A percentile compares a stretch with the other conserved stretches of the same genome.
Evolutionary conservation across 2,329 filamentous ascomycete species (phyloP).

Genomic region (Aspergillus brasiliensis): DNA sequence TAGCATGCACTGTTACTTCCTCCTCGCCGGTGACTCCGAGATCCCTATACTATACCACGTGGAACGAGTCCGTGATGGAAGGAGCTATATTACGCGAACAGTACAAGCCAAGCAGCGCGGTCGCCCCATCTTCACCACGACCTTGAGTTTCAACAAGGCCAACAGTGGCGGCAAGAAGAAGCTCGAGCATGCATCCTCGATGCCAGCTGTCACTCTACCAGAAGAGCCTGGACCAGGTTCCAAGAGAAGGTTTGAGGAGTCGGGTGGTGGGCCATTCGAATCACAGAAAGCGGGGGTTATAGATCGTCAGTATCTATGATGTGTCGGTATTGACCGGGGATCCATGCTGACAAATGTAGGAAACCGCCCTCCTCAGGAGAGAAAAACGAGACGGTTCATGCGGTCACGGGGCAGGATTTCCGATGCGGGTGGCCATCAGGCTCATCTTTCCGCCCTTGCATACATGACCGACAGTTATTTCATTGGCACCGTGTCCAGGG

Average conservation of each 20-base stretch:
- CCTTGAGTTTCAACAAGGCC: constrained; percentile 80
- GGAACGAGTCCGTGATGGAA: constrained; percentile 86
- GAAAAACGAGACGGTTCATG: constrained; percentile 63
- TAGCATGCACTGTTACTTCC: constrained; percentile 99
- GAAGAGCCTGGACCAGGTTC: constrained; percentile 30
- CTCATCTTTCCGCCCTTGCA: constrained; percentile 83
- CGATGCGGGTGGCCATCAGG: constrained; percentile 70
- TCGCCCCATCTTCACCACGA: constrained; percentile 91
- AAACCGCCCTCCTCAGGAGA: constrained; percentile 59
- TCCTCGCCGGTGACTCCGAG: constrained; percentile 81
- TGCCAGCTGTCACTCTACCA: constrained; percentile 57
- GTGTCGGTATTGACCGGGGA: not conserved
- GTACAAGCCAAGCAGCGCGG: constrained; percentile 93
- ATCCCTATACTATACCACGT: constrained; percentile 94
- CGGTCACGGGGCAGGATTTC: constrained; percentile 67
- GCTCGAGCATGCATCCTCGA: constrained; percentile 66
- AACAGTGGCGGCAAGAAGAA: constrained; percentile 52
- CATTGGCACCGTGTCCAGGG: constrained; percentile 81
- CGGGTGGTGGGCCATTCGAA: constrained; percentile 57
- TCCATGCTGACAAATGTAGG: constrained; percentile 11
- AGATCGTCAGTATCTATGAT: constrained; percentile 49
- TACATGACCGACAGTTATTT: constrained; percentile 95
- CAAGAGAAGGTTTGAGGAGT: constrained; percentile 29
- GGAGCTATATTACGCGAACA: constrained; percentile 86
- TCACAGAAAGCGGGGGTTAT: constrained; percentile 59